A percentile compares a stretch with the other conserved stretches of the same genome.
These are phyloP conservation scores for Phytophthora tentaculata DNA, from an alignment of 352 stramenopile genomes.

Conservation along the genomic window DNA sequence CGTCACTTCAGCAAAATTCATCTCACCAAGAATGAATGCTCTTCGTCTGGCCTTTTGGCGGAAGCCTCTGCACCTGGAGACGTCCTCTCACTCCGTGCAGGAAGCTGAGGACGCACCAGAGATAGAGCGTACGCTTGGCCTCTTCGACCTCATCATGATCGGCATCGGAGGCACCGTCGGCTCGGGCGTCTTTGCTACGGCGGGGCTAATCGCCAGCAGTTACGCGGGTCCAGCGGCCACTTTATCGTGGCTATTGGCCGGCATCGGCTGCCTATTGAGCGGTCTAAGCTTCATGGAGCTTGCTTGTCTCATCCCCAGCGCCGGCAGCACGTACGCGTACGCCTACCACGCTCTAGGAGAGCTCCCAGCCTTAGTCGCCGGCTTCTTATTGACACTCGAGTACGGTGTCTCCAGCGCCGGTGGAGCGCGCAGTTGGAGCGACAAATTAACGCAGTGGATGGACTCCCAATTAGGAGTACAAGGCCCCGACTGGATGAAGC, in stretches of 20 bases:
- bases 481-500: slow-evolving; percentile 72
- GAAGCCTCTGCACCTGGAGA: slow-evolving; percentile 67
- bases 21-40: slow-evolving; percentile 18
- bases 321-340: slow-evolving; percentile 94
- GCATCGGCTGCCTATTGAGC: slow-evolving; percentile 77
- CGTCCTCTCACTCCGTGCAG: slow-evolving; percentile 25
- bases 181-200: slow-evolving; percentile 92
- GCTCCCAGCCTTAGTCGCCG: slow-evolving; percentile 90
- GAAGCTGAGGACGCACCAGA: slow-evolving; percentile 1
- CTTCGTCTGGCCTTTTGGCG: slow-evolving; percentile 76
- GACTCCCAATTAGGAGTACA: slow-evolving; percentile 53
- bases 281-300: slow-evolving; percentile 94
- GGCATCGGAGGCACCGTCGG: slow-evolving; percentile 95
- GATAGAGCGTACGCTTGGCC: slow-evolving; percentile 59
- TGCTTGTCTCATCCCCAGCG: slow-evolving; percentile 83
- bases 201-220: slow-evolving; percentile 66
- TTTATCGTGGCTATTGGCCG: slow-evolving; percentile 87
- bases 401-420: slow-evolving; percentile 93
- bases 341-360: slow-evolving; percentile 94
- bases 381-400: slow-evolving; percentile 92
- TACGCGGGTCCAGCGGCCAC: slow-evolving; percentile 81
- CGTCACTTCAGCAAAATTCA: slow-evolving; percentile 4
- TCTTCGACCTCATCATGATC: slow-evolving; percentile 94
- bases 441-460: slow-evolving; percentile 92
- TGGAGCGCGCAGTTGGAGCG: slow-evolving; percentile 92